Base-by-base conservation (phyloP, 371 early-diverging fungal genomes). In the Mucor sp. region DNA sequence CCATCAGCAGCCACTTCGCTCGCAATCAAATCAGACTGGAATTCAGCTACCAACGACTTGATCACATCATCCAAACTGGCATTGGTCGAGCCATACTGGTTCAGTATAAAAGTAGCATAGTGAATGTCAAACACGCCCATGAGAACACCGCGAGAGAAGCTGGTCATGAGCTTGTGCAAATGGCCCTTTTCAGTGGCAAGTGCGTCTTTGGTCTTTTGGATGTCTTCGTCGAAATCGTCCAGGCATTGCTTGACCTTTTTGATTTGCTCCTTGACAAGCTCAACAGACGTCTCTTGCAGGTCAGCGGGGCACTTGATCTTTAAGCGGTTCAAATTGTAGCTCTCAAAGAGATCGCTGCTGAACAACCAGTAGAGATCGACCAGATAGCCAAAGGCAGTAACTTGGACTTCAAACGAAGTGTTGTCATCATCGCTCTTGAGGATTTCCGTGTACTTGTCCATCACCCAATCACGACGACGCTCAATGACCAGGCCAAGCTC, bases 351-450 rank as follows among this genome's bases (percentile, higher is more conserved):
- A 17, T 86, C 84, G 19, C 82, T 82, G 2, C 80, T 78, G 70
- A 87, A 87, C 6, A 89, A 65, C 86, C 86, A 86, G 64, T 85
- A 84, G 0, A 85, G 60, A 60, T 87, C 87, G 8, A 87, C 77
- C 27, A 87, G 35, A 33, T 76, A 73, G 33, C 80, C 81, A 66
- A 85, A 85, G 12, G 85, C 75, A 27, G 63, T 56, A 6, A 60
- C 64, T 50, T 69, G 70, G 1, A 78, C 66, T 23, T 70, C 71
- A 28, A 69, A 44, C 3, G 74, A 25, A 0, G 77, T 77, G 14
- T 50, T 72, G 8, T 61, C 67, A 55, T 80, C 83, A 4, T 65
- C 12, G 14, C 65, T 63, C 0, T 62, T 68, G 23, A 75, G 65
- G 0, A 78, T 28, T 28, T 72, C 74, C 4, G 41, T 50, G 14